Evolutionary conservation across 768 basidiomycete genomes (phyloP), one percentile per base, ranked within the genome.

Genomic region (Ramaria sp.): DNA sequence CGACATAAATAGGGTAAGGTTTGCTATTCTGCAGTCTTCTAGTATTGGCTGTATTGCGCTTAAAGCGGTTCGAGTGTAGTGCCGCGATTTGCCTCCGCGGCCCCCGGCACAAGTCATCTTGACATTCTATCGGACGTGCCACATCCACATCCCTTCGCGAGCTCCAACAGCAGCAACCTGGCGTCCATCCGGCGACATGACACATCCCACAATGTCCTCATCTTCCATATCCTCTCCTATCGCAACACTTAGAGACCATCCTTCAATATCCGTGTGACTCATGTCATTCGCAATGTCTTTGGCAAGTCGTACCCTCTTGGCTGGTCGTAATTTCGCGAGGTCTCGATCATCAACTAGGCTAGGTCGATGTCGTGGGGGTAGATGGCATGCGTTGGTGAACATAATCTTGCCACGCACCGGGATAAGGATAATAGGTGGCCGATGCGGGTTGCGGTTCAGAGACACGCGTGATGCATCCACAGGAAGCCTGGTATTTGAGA

Each of bases 351-450:
- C 46, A 34, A 48, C 11, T 13, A 48, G 30, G n/a, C 19, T 33
- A 7, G 55, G 43, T 15, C 55, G 45, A 19, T 22, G 45, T 37
- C 55, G 55, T 4, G 37, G 9, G 4, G 55, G 46, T 3, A 57
- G 46, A 17, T 57, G 55, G 31, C 46, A 57, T n/a, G 55, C 34
- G 48, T 57, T 57, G 17, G 24, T 13, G 15, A 57, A 10, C 30
- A 57, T 20, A 58, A 84, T 65, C 1, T 62, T 63, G 39, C 67
- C 70, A 12, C 71, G 71, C 17, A 70, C 66, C 0, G 82, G 74
- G 60, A 78, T 64, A 5, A 78, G 66, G 31, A 81, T 65, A 43
- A 86, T 62, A n/a, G 81, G 82, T 60, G 82, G 78, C 59, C 79
- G 75, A 19, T 54, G 56, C 17, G 68, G 66, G 2, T 75, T 73